Conservation (phyloP, 1,284 basidiomycete species). For the Laetiporus sulphureus region DNA sequence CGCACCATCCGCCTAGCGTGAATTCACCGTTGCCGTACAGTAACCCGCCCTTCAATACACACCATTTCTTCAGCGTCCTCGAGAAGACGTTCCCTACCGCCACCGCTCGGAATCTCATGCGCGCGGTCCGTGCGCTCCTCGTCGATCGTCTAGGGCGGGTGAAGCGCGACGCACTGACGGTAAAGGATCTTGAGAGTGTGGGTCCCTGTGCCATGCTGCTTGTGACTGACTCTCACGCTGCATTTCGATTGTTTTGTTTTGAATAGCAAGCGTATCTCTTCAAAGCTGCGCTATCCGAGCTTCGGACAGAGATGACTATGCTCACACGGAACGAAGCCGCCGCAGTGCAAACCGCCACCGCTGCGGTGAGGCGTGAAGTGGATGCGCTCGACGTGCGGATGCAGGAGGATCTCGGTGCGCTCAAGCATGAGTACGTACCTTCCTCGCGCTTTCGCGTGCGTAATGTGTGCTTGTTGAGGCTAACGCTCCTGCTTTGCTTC, state of each 20-base stretch:
- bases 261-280: constrained; percentile 96
- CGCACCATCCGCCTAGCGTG: constrained; percentile 9
- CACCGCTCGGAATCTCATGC: constrained; percentile 78
- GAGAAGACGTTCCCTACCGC: constrained; percentile 66
- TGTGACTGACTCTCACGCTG: too few relatives aligned
- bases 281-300: constrained; percentile 86
- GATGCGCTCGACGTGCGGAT: constrained; percentile 86
- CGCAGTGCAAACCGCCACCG: constrained; percentile 68
- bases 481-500: not conserved
- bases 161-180: constrained; percentile 65
- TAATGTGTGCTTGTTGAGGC: not conserved
- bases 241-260: too few relatives aligned
- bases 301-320: constrained; percentile 83
- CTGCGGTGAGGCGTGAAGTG: constrained; percentile 81
- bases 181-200: constrained; percentile 90
- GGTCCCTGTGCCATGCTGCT: constrained; percentile 29
- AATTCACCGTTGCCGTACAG: constrained; percentile 17
- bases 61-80: constrained; percentile 55
- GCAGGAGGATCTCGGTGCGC: constrained; percentile 85
- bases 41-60: constrained; percentile 33
- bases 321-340: constrained; percentile 83
- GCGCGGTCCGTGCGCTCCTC: constrained; percentile 77
- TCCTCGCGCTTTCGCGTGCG: not conserved
- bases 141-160: constrained; percentile 75
- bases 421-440: constrained; percentile 86